Evolutionary conservation across 2,329 filamentous ascomycete genomes (phyloP), one percentile per base, ranked within the genome.

Genomic region (Colletotrichum sp.): DNA sequence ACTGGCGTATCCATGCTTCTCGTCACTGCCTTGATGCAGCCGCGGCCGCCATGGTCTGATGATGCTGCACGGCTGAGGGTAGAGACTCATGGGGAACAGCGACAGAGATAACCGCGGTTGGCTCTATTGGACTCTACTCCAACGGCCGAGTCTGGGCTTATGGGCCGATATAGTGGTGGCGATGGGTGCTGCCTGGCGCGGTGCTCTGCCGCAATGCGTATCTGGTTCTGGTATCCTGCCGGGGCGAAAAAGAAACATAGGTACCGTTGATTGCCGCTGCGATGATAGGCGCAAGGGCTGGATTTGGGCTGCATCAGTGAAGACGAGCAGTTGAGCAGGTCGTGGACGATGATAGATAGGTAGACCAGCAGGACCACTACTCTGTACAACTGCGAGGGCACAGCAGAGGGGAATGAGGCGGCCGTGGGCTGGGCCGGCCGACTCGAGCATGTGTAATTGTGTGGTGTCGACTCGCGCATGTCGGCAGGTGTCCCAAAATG

Each of bases 391-490:
- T n/a, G 39, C 19, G 39, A n/a, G 39, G 39, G 39, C 39, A 48
- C 39, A 48, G 39, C 22, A 12, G 57, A 63, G 28, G 44, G 44
- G 57, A 59, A 27, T 48, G 57, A 68, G 34, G 63, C 73, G 61
- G 30, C 30, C 27, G 15, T 44, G 63, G 64, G 68, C 69, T 61
- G 28, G 72, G 30, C 69, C 55, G 39, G 73, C 39, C 73, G 63
- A 59, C 73, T 75, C 15, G 69, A 68, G 69, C 63, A 64, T 68
- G 73, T 72, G 64, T 65, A 44, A 72, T 59, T 39, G 71, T 13
- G 44, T 48, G 44, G 59, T 64, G 61, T 60, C 25, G 36, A 66
- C 48, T 67, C 61, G 57, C 28, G 39, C 39, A 32, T 63, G 63
- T 75, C 57, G 73, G 73, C 57, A 44, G 57, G 39, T 28, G 22